Base-by-base conservation (phyloP, 2,329 filamentous ascomycete genomes). In the Fusarium stilboides region DNA sequence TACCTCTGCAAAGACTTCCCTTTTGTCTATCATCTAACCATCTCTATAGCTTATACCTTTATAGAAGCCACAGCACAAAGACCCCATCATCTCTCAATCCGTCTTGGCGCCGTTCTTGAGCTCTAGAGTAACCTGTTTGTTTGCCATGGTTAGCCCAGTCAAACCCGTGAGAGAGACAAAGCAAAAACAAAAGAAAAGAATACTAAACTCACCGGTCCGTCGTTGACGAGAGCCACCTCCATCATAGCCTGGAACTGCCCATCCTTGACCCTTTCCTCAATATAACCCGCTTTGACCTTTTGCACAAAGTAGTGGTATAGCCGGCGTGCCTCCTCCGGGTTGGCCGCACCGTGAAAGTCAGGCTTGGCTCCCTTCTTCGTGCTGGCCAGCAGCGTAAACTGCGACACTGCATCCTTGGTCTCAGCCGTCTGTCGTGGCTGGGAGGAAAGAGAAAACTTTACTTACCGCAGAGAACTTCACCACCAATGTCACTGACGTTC, bases 181-280 rank as follows among this genome's bases (percentile, higher is more conserved):
- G 20, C 4, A 24, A 42, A 15, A 24, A 42, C 3, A 24, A 15
- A 33, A 26, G 3, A 31, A 24, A 43, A 20, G 10, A 2, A 12
- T 34, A n/a, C 14, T 13, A 15, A 43, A 77, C 80, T 71, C 77
- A 91, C 89, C 55, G 90, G 90, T 2, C 90, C 89, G 72, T 98
- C 95, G 72, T 98, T 98, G 50, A 98, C 90, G 31, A 98, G 81
- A 49, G 92, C 92, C 61, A 99, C 95, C 76, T 98, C 92, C 96
- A 99, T 99, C 94, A 97, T 98, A 50, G 96, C 96, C 77, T 97
- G 95, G 79, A 99, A 99, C 31, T 95, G 89, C n/a, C 97, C 96
- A 77, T 99, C 91, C 78, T 97, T 94, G 61, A 99, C 94, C 68
- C 86, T 90, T 10, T 94, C 92, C 8, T 87, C 80, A 7, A 83